Evolutionary conservation across 352 stramenopile genomes (phyloP), one percentile per base, ranked within the genome.

Genomic region (Phytophthora multivora): DNA sequence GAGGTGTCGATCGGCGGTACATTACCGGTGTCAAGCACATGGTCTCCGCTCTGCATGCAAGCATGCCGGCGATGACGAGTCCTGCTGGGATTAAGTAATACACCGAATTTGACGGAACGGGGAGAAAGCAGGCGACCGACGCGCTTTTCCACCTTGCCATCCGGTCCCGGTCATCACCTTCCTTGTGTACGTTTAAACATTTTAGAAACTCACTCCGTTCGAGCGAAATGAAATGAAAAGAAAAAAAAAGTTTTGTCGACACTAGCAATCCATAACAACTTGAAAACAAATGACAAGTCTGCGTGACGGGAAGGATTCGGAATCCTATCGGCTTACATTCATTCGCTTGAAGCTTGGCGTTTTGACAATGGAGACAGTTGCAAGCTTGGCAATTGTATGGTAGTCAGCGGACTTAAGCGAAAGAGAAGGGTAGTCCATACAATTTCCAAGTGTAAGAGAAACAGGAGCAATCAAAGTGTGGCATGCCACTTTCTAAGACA

Each of bases 21-120:
- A 28, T 28, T 28, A 31, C 53, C 30, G 28, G 48, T 54, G 47
- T 57, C 33, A 53, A 56, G 23, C 11, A 28, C 40, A 54, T 68
- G 45, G 43, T 35, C 6, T 47, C 21, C 18, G 35, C 18, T 31
- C 25, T 60, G 63, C 49, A 71, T 63, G 63, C 42, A 46, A 57
- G 62, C 63, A 71, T 63, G 43, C 56, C 26, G 50, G 8, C n/a
- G 63, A 71, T 71, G 57, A 71, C 63, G 63, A 62, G n/a, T 25
- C 30, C 41, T 1, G 3, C 5, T 10, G 6, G 28, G 63, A 48
- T 67, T 63, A 51, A 61, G 56, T 71, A 71, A 69, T 59, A 55
- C 33, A 26, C 9, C 7, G 12, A 49, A 10, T 49, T 10, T 13
- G 42, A 21, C 11, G 13, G 13, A 49, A 33, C 28, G 12, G 8